Evolutionary conservation across 805 yeast genomes (phyloP), one percentile per base, ranked within the genome.

Genomic region (Blastobotrys mokoenaii): DNA sequence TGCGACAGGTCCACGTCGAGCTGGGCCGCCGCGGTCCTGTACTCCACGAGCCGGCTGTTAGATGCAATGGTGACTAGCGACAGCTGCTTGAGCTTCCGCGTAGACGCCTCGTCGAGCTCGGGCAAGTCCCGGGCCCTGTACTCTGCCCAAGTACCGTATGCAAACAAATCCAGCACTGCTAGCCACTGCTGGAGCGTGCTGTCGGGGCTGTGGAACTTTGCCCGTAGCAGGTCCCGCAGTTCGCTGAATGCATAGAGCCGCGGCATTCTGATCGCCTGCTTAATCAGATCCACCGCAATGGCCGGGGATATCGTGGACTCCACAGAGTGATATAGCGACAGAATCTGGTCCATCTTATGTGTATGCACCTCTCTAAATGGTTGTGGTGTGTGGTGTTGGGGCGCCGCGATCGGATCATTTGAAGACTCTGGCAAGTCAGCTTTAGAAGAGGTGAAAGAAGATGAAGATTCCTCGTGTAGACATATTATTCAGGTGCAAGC

Each of bases 31-130:
- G 54, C 43, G 3, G 42, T 44, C 12, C 12, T 20, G 40, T 46
- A 57, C 30, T 41, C 22, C 7, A 59, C 43, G 16, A 41, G 25
- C 25, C 41, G 39, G 22, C 36, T 8, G 25, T 49, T 17, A n/a
- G 46, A 32, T 9, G 49, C 55, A 39, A 52, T 32, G n/a, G 41
- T 36, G 16, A 52, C 52, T 14, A 57, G 48, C 18, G 52, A 44
- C 34, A 57, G 47, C 44, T 56, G 55, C 33, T 46, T 41, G 15
- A 57, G 53, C 40, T 57, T 57, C 34, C 38, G 40, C 27, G 45
- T 42, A 43, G 46, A 51, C 9, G 34, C 39, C 3, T 44, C 48
- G n/a, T 38, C 34, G 34, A 53, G 42, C 5, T 40, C 45, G 8
- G 50, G 49, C 15, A 43, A 32, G 4, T 17, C 17, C 9, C 10